Evolutionary conservation across 208 protist species (phyloP), one percentile per base, ranked within the genome.

Genomic region (Trypanosoma melophagium): DNA sequence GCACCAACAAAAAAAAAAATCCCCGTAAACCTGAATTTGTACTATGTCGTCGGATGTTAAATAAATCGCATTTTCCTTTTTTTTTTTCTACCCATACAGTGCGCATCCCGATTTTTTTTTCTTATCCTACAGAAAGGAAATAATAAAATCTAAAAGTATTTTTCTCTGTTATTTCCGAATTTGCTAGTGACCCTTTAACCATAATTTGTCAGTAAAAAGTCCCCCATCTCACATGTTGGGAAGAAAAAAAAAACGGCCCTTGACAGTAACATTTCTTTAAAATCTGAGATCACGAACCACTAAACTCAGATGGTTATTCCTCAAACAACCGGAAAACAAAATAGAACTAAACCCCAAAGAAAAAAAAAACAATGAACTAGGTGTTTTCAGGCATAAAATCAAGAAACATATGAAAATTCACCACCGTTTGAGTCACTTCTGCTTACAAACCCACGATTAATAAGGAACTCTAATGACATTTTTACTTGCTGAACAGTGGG

Each of bases 401-500:
- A 63, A 25, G 40, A 54, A 31, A 65, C 22, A 60, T 80, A 91
- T 28, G 77, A 76, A 51, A 80, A 71, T 60, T 76, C 21, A 22
- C 35, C 60, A 74, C 71, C 40, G 41, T 61, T 25, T 0, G 61
- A 31, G 24, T 66, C 74, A 44, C 84, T 80, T 41, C 87, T 83
- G 3, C 42, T 51, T 59, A 90, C 47, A 40, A 83, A 73, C 0
- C 72, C 78, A 35, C 87, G 76, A 59, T 83, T 74, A 47, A 88
- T 82, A 17, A 93, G 79, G 55, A 79, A 81, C 51, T 93, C 87
- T 42, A 93, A 65, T 0, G 68, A 61, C 0, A 53, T 57, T 70
- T 93, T 93, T 64, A 93, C 47, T 41, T 86, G 74, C 28, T 64
- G 45, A 28, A 50, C 40, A 31, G 61, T 44, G 22, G 69, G 69